Evolutionary conservation across 768 basidiomycete species (phyloP).

Genomic region (Infundibulicybe gibba): DNA sequence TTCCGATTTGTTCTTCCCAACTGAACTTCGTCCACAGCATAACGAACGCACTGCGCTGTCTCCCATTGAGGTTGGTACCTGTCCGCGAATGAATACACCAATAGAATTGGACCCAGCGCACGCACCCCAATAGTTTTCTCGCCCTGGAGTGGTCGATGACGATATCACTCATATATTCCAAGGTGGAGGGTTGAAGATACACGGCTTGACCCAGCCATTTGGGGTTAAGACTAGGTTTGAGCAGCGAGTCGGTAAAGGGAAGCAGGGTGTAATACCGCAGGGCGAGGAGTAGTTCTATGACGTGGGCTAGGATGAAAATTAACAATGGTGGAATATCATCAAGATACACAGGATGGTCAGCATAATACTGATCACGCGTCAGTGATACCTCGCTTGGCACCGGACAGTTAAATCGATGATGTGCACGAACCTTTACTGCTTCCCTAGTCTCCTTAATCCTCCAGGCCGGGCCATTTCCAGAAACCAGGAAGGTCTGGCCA

Average conservation of each 20-base stretch:
- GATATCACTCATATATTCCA: constrained; percentile 24
- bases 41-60: constrained; percentile 24
- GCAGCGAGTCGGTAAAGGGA: constrained; percentile 16
- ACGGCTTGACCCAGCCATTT: constrained; percentile 24
- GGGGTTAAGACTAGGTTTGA: constrained; percentile 17
- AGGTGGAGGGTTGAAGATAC: constrained; percentile 26
- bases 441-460: constrained; percentile 20
- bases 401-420: too few relatives aligned
- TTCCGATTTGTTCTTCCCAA: constrained; percentile 16
- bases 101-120: not conserved
- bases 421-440: constrained; percentile 22
- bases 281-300: constrained; percentile 23
- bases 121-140: constrained; percentile 24
- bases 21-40: constrained; percentile 27
- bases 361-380: constrained; percentile 19
- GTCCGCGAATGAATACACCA: not conserved
- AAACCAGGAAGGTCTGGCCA: constrained; percentile 30
- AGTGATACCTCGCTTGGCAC: not conserved
- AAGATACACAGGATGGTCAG: constrained; percentile 20
- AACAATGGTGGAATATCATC: constrained; percentile 22
- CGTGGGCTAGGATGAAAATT: constrained; percentile 24
- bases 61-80: constrained; percentile 28
- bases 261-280: constrained; percentile 20
- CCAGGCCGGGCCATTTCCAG: constrained; percentile 27
- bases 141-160: constrained; percentile 31